Evolutionary conservation across 106 monocot genomes (phyloP).

Genomic region (Hemerocallis citrina): DNA sequence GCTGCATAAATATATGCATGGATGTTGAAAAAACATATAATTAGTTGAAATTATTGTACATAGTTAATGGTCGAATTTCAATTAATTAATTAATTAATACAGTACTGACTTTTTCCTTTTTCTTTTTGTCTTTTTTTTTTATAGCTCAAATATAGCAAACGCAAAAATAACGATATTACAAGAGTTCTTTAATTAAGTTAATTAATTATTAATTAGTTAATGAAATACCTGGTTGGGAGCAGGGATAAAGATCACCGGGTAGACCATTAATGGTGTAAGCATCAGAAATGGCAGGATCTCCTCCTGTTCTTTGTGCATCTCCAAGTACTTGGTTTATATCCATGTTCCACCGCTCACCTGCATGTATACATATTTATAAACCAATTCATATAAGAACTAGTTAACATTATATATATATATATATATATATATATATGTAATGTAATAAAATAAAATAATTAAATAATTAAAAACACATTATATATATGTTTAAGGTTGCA

Average conservation of each 20-base stretch:
- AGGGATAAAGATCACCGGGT: constrained; percentile 39
- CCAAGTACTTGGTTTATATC: constrained; percentile 12
- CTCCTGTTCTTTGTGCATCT: constrained; percentile 16
- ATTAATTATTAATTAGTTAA: not conserved
- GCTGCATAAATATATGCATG: not conserved
- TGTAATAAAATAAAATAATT: no score
- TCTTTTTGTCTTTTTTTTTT: no score
- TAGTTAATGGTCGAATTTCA: no score
- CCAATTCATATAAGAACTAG: not conserved
- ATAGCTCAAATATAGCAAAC: no score
- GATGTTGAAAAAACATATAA: no score
- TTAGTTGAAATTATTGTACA: not conserved
- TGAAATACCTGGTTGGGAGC: constrained; percentile 18
- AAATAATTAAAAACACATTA: no score
- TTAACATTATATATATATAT: no score
- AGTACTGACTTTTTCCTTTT: no score
- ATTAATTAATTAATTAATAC: not conserved
- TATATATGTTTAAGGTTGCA: no score
- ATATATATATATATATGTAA: no score
- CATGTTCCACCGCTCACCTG: constrained; percentile 59
- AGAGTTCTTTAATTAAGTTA: no score
- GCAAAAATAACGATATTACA: no score
- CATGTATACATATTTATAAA: not conserved
- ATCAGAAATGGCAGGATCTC: constrained; percentile 25
- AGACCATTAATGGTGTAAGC: constrained; percentile 56